Base-by-base conservation (phyloP, 345 rosid genomes). In the Jatropha curcas region DNA sequence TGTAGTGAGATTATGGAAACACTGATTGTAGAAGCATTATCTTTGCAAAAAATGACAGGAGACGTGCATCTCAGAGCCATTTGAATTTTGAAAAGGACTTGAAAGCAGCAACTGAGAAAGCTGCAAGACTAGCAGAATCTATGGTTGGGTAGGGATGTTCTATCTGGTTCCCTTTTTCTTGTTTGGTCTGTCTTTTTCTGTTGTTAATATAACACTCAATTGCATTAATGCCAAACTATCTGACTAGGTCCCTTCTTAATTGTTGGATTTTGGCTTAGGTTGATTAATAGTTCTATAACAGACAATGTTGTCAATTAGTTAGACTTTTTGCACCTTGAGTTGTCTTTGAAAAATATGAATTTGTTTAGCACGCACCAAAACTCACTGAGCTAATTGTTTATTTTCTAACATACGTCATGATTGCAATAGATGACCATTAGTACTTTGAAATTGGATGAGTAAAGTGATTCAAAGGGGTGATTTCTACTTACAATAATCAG, bases 131-230 rank as follows among this genome's bases (percentile, higher is more conserved):
- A 56, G 69, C 90, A 37, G 92, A 87, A 79, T 71, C 67, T 79
- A 82, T 94, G 84, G 80, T 90, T 72, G 82, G 93, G 98, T 94
- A 80, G 67, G 81, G 68, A 22, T 25, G 52, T 43, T 34, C 46
- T 14, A 10, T 27, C 37, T 55, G 5, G 12, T 4, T 7, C 31
- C 9, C 12, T 24, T 19, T 1, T 52, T 25, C 30, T 51, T 61
- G 28, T 11, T 35, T 10, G 0, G n/a, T n/a, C n/a, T n/a, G n/a
- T n/a, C 33, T 53, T 24, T 10, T 35, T 11, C 14, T 22, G 9
- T 55, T 39, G 7, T 6, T 68, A 5, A 34, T 1, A 31, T 46
- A 17, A 13, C 1, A 19, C 12, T 7, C 2, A 5, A 45, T 2
- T 6, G 11, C 24, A 46, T 48, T 66, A 31, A 50, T 64, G 8